phyloP scores from a whole-genome alignment of 108 stramenopile species.

The Aurantiochytrium sp. region DNA sequence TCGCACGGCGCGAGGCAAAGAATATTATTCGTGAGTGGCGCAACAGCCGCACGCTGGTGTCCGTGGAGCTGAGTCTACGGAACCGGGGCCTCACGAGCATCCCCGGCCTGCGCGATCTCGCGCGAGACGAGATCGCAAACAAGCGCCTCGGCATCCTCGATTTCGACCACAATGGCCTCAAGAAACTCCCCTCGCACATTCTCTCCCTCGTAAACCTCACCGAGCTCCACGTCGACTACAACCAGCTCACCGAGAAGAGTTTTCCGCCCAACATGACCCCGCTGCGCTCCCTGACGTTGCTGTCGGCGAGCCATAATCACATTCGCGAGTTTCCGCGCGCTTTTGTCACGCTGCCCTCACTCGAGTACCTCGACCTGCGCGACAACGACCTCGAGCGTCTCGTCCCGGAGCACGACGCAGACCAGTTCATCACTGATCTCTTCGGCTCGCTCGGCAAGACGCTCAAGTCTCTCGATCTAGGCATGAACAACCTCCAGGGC shows the following conservation, averaged over 20 bases:
- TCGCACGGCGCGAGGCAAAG: neutral
- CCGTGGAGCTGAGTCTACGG: neutral
- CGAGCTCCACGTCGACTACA: neutral
- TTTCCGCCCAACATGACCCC: neutral
- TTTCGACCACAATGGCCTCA: neutral
- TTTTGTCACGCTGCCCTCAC: neutral
- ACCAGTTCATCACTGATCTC: neutral
- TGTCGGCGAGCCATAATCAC: slow-evolving; percentile 9
- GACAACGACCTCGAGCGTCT: slow-evolving; percentile 12
- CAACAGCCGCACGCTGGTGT: neutral
- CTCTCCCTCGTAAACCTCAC: neutral
- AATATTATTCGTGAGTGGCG: neutral
- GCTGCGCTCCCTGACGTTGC: neutral
- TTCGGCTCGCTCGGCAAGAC: neutral
- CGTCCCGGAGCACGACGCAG: neutral
- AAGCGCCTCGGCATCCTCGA: neutral
- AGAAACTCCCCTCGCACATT: neutral
- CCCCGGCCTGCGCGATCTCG: neutral
- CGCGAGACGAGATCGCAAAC: neutral
- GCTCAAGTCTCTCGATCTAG: neutral
- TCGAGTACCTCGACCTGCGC: neutral
- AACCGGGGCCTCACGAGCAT: neutral
- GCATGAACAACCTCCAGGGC: neutral
- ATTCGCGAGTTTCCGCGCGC: neutral
- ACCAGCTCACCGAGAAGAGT: neutral